Evolutionary conservation across 179 eudicot species (phyloP).

Genomic region (Pouteria campechiana): DNA sequence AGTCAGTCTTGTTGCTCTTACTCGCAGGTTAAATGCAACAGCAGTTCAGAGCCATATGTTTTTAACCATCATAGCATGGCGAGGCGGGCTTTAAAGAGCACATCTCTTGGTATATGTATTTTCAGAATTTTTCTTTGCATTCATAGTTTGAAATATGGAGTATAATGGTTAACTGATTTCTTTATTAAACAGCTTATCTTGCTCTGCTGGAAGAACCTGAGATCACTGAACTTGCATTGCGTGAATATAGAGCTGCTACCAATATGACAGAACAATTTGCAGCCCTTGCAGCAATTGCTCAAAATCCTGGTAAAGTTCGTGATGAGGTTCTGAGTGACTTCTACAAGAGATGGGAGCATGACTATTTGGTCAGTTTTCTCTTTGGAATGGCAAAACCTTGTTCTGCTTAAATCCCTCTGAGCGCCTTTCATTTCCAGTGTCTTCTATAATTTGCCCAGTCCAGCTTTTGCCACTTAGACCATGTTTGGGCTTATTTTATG

Average conservation of each 20-base stretch:
- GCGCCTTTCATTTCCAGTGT: no score
- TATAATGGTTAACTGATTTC: not conserved
- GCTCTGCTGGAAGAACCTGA: conserved; percentile 58
- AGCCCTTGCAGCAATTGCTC: conserved; percentile 75
- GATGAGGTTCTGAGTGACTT: conserved; percentile 86
- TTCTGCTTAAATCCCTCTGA: no score
- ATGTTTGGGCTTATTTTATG: no score
- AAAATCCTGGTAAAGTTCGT: conserved; percentile 61
- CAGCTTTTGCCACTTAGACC: no score
- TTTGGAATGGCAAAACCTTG: no score
- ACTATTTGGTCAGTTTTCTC: conserved; percentile 49
- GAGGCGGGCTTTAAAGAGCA: conserved; percentile 80
- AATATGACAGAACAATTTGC: conserved; percentile 95
- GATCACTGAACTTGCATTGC: conserved; percentile 57
- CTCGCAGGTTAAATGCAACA: conserved; percentile 65
- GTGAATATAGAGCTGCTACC: conserved; percentile 79
- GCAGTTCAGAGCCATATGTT: conserved; percentile 61
- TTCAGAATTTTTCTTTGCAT: not conserved
- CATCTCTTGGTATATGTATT: conserved; percentile 55
- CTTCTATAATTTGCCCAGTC: no score
- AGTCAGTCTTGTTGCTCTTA: conserved; percentile 1
- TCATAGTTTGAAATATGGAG: no score
- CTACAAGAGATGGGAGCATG: conserved; percentile 84
- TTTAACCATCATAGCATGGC: conserved; percentile 73
- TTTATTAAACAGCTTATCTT: conserved; percentile 55